Conservation (phyloP, 73 alveolate genomes). For the Paramecium caudatum region DNA sequence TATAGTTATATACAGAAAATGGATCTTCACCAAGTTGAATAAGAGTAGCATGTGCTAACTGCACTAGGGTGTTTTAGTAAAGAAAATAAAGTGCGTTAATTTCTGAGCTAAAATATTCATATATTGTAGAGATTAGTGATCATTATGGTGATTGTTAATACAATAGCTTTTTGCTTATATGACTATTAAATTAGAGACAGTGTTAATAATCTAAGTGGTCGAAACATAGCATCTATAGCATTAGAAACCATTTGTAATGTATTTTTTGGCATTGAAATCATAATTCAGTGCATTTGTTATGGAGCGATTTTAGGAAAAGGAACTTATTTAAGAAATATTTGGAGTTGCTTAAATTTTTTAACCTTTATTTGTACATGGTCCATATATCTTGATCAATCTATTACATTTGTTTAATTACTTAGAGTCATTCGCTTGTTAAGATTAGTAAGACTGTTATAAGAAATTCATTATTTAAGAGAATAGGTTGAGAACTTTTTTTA, state of each 20-base stretch:
- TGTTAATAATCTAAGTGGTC: not conserved
- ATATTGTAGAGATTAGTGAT: conserved; percentile 5
- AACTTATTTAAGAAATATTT: conserved; percentile 33
- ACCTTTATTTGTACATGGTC: conserved; percentile 61
- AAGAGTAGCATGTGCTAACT: not conserved
- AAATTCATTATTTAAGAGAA: conserved; percentile 40
- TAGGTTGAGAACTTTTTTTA: conserved; percentile 6
- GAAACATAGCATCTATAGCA: conserved; percentile 31
- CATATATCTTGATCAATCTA: conserved; percentile 25
- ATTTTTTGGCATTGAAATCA: conserved; percentile 48
- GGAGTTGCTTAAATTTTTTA: conserved; percentile 59
- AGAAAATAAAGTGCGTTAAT: conserved; percentile 17
- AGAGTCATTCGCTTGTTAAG: conserved; percentile 58
- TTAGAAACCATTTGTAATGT: conserved; percentile 52
- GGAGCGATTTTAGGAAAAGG: conserved; percentile 20
- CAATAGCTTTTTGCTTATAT: conserved; percentile 51
- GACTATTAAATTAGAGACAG: conserved; percentile 59
- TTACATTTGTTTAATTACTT: not conserved
- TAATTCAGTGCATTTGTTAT: conserved; percentile 47
- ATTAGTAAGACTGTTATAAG: conserved; percentile 45
- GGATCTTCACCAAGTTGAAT: not conserved
- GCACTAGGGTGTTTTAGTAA: conserved; percentile 46
- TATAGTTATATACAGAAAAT: conserved; percentile 31
- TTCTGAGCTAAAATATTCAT: not conserved
- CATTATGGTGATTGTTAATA: conserved; percentile 45